These are phyloP conservation scores for Eutrema salsugineum DNA, from an alignment of 441 rosid species.

Conservation along the genomic window DNA sequence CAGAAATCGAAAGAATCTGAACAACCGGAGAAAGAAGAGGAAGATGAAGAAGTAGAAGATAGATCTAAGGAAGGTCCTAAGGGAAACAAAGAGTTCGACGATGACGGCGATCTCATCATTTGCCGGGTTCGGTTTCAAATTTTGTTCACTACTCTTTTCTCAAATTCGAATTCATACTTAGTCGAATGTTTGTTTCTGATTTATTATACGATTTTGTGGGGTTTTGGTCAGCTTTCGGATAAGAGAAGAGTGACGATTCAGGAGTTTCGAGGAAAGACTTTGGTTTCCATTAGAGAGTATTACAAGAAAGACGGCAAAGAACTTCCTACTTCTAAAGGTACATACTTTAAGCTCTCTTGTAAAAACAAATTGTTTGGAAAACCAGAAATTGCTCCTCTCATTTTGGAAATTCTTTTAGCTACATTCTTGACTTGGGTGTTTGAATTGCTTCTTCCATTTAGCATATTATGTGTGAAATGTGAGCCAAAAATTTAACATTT, in stretches of 20 bases:
- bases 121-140: conserved; percentile 49
- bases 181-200: not conserved
- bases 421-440: not conserved
- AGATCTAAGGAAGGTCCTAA: conserved; percentile 4
- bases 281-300: conserved; percentile 85
- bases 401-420: not conserved
- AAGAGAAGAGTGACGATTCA: conserved; percentile 85
- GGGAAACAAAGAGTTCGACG: conserved; percentile 50
- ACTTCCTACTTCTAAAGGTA: conserved; percentile 82
- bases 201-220: not conserved
- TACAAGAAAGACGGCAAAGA: conserved; percentile 82
- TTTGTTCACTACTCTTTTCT: not conserved
- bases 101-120: conserved; percentile 77
- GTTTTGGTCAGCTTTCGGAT: conserved; percentile 42
- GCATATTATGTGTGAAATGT: not conserved
- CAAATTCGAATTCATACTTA: not conserved
- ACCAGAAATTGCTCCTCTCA: not conserved
- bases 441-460: not conserved
- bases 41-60: conserved; percentile 24
- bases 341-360: not conserved
- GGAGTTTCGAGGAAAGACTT: conserved; percentile 66
- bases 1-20: conserved; percentile 27
- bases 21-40: conserved; percentile 22
- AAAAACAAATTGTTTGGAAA: not conserved
- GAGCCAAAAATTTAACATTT: not conserved